These are phyloP conservation scores for Fusarium camptoceras DNA, from an alignment of 2,329 filamentous ascomycete species.

Conservation along the genomic window DNA sequence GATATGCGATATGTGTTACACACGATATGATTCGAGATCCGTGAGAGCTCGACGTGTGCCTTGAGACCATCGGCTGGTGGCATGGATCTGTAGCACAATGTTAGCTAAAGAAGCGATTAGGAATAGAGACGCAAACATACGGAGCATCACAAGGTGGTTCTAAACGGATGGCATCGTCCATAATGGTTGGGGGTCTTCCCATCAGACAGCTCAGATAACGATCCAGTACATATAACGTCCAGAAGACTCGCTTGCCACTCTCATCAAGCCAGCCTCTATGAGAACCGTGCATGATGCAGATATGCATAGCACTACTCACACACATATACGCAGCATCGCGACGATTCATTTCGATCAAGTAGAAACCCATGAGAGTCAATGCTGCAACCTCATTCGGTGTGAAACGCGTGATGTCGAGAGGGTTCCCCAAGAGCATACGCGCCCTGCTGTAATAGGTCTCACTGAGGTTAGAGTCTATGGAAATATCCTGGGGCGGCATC, in stretches of 20 bases:
- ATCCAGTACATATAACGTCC: constrained; percentile 65
- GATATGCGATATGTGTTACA: constrained; percentile 60
- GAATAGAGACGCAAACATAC: constrained; percentile 50
- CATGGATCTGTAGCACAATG: constrained; percentile 51
- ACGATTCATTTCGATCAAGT: constrained; percentile 62
- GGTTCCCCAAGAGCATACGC: constrained; percentile 58
- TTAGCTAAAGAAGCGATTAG: background rate
- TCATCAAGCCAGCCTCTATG: constrained; percentile 60
- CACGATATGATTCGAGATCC: constrained; percentile 62
- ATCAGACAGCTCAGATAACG: constrained; percentile 62
- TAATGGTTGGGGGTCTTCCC: constrained; percentile 60
- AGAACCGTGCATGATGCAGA: constrained; percentile 62
- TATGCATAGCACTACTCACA: constrained; percentile 60
- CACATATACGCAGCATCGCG: constrained; percentile 62
- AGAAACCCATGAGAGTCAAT: constrained; percentile 61
- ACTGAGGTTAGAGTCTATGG: constrained; percentile 51
- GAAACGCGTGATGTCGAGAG: constrained; percentile 57
- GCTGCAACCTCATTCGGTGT: constrained; percentile 59
- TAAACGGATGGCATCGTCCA: constrained; percentile 61
- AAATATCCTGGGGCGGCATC: constrained; percentile 29
- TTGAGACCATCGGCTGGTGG: constrained; percentile 58
- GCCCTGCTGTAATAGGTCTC: constrained; percentile 61
- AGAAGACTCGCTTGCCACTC: constrained; percentile 60
- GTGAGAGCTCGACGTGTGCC: constrained; percentile 60
- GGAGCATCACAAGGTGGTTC: constrained; percentile 54